Percentiles rank a stretch among this genome's conserved stretches.
These are phyloP conservation scores for Chaetomidium leptoderma DNA, from an alignment of 495 filamentous ascomycete genomes.

Conservation along the genomic window DNA sequence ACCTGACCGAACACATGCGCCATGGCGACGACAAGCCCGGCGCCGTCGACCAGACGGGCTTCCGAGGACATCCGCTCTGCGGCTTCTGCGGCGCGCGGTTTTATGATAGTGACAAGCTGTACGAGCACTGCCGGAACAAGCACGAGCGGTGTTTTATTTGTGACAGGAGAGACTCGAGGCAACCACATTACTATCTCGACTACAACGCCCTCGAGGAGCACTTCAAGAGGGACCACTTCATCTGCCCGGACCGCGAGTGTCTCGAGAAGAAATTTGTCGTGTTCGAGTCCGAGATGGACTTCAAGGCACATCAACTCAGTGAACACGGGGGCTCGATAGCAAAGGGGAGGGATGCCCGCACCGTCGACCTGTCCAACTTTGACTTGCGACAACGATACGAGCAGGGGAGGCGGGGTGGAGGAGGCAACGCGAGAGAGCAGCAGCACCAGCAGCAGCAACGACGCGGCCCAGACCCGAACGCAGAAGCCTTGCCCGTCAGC, in stretches of 20 bases:
- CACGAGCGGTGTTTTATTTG: slow-evolving; percentile 96
- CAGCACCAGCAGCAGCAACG: slow-evolving; percentile 44
- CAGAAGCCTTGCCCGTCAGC: slow-evolving; percentile 70
- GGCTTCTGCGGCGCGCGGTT: slow-evolving; percentile 87
- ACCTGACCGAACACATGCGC: slow-evolving; percentile 80
- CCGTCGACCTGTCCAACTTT: slow-evolving; percentile 83
- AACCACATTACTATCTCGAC: slow-evolving; percentile 82
- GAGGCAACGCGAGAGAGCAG: slow-evolving; percentile 35
- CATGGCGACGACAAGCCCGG: slow-evolving; percentile 90
- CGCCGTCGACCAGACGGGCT: slow-evolving; percentile 86
- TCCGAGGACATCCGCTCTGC: slow-evolving; percentile 93
- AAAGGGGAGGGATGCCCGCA: slow-evolving; percentile 79
- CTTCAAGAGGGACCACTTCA: slow-evolving; percentile 81
- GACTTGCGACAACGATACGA: slow-evolving; percentile 68
- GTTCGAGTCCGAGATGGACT: slow-evolving; percentile 87
- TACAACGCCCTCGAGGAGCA: slow-evolving; percentile 80
- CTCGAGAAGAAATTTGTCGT: slow-evolving; percentile 98
- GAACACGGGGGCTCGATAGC: slow-evolving; percentile 31
- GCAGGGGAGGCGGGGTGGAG: slow-evolving; percentile 53
- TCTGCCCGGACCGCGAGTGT: slow-evolving; percentile 81
- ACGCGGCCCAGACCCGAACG: slow-evolving; percentile 57
- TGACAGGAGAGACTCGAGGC: slow-evolving; percentile 64
- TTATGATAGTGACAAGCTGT: slow-evolving; percentile 94
- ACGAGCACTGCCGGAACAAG: slow-evolving; percentile 81
- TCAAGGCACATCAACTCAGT: slow-evolving; percentile 56